A percentile compares a stretch with the other conserved stretches of the same genome.
These are phyloP conservation scores for Tuber indicum DNA, from an alignment of 495 filamentous ascomycete genomes.

Conservation along the genomic window DNA sequence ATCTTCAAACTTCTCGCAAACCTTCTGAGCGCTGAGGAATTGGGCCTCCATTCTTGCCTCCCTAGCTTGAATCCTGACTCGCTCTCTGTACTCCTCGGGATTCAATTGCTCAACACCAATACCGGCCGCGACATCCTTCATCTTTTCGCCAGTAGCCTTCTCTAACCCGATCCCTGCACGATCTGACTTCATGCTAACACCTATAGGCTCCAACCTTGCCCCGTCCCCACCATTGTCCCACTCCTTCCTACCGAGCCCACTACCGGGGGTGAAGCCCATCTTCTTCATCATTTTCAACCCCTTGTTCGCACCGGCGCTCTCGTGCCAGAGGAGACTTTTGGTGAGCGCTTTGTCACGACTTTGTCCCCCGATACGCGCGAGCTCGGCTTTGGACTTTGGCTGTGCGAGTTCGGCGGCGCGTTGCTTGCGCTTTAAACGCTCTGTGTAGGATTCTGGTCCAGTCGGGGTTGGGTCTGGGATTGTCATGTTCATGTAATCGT, in stretches of 20 bases:
- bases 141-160: constrained; percentile 62
- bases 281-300: constrained; percentile 95
- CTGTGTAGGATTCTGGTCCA: constrained; percentile 51
- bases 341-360: constrained; percentile 69
- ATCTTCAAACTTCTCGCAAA: constrained; percentile 54
- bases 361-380: constrained; percentile 58
- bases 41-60: constrained; percentile 60
- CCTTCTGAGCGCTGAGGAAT: constrained; percentile 69
- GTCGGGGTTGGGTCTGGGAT: constrained; percentile 45
- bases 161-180: constrained; percentile 81
- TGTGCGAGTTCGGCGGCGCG: constrained; percentile 55
- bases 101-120: constrained; percentile 53
- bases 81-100: constrained; percentile 69
- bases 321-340: constrained; percentile 59
- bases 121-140: constrained; percentile 52
- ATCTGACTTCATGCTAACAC: constrained; percentile 66
- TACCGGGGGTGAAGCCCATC: constrained; percentile 75
- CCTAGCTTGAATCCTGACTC: constrained; percentile 66
- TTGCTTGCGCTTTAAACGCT: constrained; percentile 51
- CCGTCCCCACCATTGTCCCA: constrained; percentile 9
- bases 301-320: constrained; percentile 54
- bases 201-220: constrained; percentile 57
- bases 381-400: constrained; percentile 76
- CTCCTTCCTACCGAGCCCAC: constrained; percentile 53
- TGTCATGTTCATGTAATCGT: constrained; percentile 64